These are phyloP conservation scores for Chenopodium suecicum DNA, from an alignment of 148 eudicot species.

Conservation along the genomic window DNA sequence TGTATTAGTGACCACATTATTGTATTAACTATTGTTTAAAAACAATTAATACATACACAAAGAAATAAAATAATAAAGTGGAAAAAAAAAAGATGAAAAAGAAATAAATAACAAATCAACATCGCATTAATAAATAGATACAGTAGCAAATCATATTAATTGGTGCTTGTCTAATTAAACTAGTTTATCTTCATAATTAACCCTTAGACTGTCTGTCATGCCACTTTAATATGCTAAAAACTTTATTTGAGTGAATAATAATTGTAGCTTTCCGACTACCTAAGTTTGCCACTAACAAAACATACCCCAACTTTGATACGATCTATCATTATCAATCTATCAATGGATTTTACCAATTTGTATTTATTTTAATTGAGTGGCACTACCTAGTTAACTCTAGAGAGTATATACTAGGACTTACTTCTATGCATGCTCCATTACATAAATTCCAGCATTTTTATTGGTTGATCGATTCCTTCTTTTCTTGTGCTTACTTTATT, in stretches of 20 bases:
- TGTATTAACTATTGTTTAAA: neutral
- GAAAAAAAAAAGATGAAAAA: neutral
- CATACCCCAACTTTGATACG: neutral
- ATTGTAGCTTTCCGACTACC: conserved; percentile 18
- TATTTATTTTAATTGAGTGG: neutral
- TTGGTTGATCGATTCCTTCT: neutral
- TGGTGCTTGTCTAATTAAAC: conserved; percentile 1
- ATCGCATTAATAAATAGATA: neutral
- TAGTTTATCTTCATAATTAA: conserved; percentile 10
- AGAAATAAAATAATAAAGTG: neutral
- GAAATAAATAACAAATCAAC: neutral
- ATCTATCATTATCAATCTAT: neutral
- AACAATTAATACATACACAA: too few relatives aligned
- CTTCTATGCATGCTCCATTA: neutral
- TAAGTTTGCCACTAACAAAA: conserved; percentile 15
- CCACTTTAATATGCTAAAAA: neutral
- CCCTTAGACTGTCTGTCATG: neutral
- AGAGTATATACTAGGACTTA: neutral
- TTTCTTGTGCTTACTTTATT: neutral
- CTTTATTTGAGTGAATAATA: neutral
- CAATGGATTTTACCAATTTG: neutral
- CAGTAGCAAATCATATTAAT: neutral
- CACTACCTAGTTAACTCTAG: neutral
- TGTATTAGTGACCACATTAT: too few relatives aligned
- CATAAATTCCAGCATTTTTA: neutral